Base-by-base conservation (phyloP, 2,329 filamentous ascomycete genomes). In the Sclerotinia glacialis region DNA sequence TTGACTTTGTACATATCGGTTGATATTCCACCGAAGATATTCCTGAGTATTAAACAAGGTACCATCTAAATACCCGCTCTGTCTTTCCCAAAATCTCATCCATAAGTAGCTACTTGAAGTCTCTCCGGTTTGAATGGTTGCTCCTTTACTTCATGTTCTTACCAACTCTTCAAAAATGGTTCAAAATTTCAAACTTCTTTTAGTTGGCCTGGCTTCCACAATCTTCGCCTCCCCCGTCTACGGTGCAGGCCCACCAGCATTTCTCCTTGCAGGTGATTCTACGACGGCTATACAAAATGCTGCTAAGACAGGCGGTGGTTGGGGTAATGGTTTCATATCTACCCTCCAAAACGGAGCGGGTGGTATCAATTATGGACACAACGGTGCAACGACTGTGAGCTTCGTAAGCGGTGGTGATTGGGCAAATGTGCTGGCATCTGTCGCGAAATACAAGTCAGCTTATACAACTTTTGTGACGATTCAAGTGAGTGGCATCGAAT, bases 251-350 rank as follows among this genome's bases (percentile, higher is more conserved):
- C 64, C 64, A 23, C 34, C 64, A 1, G 77, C 74, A 34, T 80
- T 81, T 67, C 72, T 80, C 40, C 69, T 80, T 1, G 79, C 77
- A 1, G 79, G 79, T 28, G 79, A 81, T 67, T 79, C 78, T 9
- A 80, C 79, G 1, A 80, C 64, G 0, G 76, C 77, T 7, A 47
- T 61, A 1, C 68, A 67, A 6, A 59, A 49, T 37, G 47, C 56
- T 34, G 69, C 62, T 18, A 21, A 26, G 7, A 56, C 54, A 42
- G 65, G 59, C n/a, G 74, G 74, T 54, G 78, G 81, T 14, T 84
- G 82, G 82, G 82, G 82, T 14, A 76, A 81, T 70, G 82, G 79
- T 0, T 84, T 84, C 69, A 74, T 84, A 2, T 75, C 75, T 0
- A 82, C 80, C 0, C 78, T 89, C 0, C 26, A 8, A 47, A 61